Evolutionary conservation across 2,329 filamentous ascomycete genomes (phyloP), one percentile per base, ranked within the genome.

Genomic region (Cladosporium oxysporum): DNA sequence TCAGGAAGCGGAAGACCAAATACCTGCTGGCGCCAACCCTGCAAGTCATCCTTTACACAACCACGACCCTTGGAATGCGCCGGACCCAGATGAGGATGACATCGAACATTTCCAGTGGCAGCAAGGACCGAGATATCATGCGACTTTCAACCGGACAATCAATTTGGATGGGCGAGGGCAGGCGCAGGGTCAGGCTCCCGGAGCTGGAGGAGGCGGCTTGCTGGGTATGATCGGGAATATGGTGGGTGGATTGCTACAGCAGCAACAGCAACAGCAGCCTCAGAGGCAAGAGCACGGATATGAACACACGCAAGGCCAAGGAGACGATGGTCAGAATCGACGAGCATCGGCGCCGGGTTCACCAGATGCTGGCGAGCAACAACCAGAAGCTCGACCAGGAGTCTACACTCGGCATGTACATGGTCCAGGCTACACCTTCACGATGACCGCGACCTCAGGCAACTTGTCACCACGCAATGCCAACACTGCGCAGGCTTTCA

Each of bases 401-500:
- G 68, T 59, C 23, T 69, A 61, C 28, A 64, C 68, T 8, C 70
- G 68, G 29, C 66, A 69, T 28, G 70, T 67, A 37, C 66, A 67
- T n/a, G 72, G 73, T 14, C 72, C 73, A 6, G 71, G 71, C 23
- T 75, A 69, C 60, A 70, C 69, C 28, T 74, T 72, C 65, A 73
- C 71, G 16, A 71, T 76, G 59, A 77, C 75, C 12, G 73, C 77
- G 6, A 70, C 72, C 11, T 68, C 70, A 8, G 53, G 47, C 35
- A 79, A 80, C 58, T 72, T 86, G 52, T 76, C 76, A 62, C 85
- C 85, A 37, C 81, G 84, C 68, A 80, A 87, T 72, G 79, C 82
- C 29, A 80, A 85, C 70, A 76, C 77, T 31, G 79, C 84, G 47
- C 84, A 84, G 69, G 78, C 81, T 18, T 67, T 71, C 50, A 70